Percentiles rank a stretch among this genome's conserved stretches.
Evolutionary conservation across 2,329 filamentous ascomycete genomes (phyloP).

Genomic region (Fusarium algeriense): DNA sequence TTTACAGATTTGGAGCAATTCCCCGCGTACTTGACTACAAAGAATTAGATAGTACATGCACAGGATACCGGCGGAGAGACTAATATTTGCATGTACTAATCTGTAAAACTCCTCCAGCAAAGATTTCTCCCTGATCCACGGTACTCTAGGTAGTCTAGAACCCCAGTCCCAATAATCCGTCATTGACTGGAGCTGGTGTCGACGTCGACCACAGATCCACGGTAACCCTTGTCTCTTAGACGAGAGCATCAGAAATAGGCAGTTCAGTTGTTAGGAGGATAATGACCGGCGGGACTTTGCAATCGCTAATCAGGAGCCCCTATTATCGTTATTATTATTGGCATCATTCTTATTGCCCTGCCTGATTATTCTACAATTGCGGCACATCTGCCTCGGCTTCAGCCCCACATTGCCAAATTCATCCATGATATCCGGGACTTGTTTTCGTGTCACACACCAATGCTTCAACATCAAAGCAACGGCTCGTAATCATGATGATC

Average conservation of each 20-base stretch:
- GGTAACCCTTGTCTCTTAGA: constrained; percentile 21
- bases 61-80: background rate
- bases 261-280: constrained; percentile 18
- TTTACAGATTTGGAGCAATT: constrained; percentile 37
- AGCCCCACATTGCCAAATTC: constrained; percentile 26
- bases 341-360: background rate
- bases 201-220: constrained; percentile 37
- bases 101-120: background rate
- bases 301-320: constrained; percentile 1
- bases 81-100: constrained; percentile 13
- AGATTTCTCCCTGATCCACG: constrained; percentile 15
- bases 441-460: constrained; percentile 14
- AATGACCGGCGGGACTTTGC: constrained; percentile 18
- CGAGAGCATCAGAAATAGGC: constrained; percentile 32
- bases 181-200: constrained; percentile 29
- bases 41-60: background rate
- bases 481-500: constrained; percentile 28
- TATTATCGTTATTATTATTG: background rate
- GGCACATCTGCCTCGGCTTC: constrained; percentile 20
- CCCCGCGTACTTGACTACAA: constrained; percentile 25
- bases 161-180: constrained; percentile 17
- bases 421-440: constrained; percentile 22
- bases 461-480: constrained; percentile 22
- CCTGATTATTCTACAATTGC: background rate
- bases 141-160: constrained; percentile 17